Evolutionary conservation across 75 land plant species (phyloP).

Genomic region (Larix kaempferi): DNA sequence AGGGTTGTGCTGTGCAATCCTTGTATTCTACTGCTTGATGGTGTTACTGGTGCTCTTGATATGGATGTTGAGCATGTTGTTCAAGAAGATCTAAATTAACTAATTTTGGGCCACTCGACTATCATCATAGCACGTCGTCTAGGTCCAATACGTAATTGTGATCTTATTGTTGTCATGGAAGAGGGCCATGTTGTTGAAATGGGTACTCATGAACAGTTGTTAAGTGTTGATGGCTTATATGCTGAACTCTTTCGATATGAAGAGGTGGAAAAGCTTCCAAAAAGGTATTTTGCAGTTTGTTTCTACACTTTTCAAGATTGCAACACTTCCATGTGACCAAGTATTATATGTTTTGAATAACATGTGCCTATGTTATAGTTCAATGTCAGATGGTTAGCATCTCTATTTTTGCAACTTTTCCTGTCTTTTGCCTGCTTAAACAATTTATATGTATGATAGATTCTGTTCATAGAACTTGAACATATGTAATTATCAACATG

Average conservation of each 20-base stretch:
- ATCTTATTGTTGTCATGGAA: conserved; percentile 43
- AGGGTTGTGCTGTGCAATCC: conserved; percentile 54
- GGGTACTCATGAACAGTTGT: conserved; percentile 44
- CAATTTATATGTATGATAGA: too few species aligned
- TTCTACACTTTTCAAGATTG: too few species aligned
- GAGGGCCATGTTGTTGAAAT: conserved; percentile 48
- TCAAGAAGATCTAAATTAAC: conserved; percentile 44
- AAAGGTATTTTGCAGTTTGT: too few species aligned
- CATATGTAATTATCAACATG: too few species aligned
- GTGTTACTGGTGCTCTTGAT: conserved; percentile 34
- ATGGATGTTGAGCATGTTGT: conserved; percentile 43
- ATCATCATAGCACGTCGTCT: conserved; percentile 47
- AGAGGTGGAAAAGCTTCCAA: conserved; percentile 41
- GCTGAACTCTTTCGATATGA: conserved; percentile 45
- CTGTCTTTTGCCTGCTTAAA: too few species aligned
- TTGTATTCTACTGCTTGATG: conserved; percentile 42
- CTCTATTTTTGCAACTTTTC: too few species aligned
- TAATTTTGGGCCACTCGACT: conserved; percentile 39
- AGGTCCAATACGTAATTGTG: conserved; percentile 38
- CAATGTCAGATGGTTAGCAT: too few species aligned
- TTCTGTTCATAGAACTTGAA: too few species aligned
- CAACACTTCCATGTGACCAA: too few species aligned
- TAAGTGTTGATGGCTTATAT: conserved; percentile 38
- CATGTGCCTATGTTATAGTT: too few species aligned
- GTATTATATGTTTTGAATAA: too few species aligned